These are phyloP conservation scores for Schizochytrium sp. DNA, from an alignment of 108 stramenopile genomes.

Conservation along the genomic window DNA sequence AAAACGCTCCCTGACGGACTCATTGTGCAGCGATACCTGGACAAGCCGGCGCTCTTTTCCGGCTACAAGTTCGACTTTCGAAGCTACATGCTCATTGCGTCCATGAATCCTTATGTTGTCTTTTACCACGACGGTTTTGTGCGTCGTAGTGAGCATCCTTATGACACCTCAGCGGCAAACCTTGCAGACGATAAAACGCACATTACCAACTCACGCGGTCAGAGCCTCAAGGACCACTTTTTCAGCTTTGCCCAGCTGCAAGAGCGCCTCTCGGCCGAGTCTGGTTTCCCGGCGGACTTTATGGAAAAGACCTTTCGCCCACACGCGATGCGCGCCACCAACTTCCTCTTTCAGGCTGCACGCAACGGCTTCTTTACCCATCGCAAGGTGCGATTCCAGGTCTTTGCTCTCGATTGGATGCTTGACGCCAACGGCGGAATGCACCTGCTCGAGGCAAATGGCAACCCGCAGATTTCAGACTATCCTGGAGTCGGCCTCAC, in stretches of 20 bases:
- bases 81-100: constrained; percentile 9
- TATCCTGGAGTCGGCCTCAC: background rate
- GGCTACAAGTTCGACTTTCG: constrained; percentile 19
- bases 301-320: background rate
- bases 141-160: background rate
- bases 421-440: background rate
- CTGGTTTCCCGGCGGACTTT: background rate
- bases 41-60: background rate
- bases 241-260: constrained; percentile 4
- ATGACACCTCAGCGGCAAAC: background rate
- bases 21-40: constrained; percentile 12
- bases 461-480: constrained; percentile 3
- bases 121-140: constrained; percentile 11
- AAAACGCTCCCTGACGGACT: background rate
- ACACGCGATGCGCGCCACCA: background rate
- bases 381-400: background rate
- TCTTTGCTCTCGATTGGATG: constrained; percentile 16
- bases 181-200: background rate
- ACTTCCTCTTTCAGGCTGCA: constrained; percentile 6
- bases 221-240: background rate
- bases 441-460: constrained; percentile 4
- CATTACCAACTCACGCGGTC: background rate
- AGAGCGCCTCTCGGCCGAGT: background rate
- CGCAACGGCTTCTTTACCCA: background rate
- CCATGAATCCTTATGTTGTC: background rate